Conservation (phyloP, 305 asterid genomes). For the Fraxinus albicans region DNA sequence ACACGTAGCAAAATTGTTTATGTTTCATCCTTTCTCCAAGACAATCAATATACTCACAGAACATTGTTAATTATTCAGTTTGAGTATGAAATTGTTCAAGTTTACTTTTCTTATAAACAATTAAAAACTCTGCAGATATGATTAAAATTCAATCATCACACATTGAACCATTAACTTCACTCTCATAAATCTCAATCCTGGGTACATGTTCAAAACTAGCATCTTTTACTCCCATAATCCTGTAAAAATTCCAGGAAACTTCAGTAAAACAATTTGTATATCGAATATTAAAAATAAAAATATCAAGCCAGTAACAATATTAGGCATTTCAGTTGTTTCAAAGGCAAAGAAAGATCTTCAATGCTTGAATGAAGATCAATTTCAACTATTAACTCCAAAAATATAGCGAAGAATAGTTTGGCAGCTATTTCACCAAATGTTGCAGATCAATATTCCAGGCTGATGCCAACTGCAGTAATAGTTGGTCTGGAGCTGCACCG, state of each 20-base stretch:
- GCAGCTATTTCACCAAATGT: slow-evolving; percentile 57
- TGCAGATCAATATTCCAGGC: slow-evolving; percentile 88
- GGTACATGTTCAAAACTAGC: neutral
- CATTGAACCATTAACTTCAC: neutral
- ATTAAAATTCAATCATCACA: slow-evolving; percentile 29
- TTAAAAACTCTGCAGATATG: slow-evolving; percentile 13
- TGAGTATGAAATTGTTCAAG: neutral
- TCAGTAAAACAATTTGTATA: neutral
- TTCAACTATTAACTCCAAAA: slow-evolving; percentile 10
- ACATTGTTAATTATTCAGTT: neutral
- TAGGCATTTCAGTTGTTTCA: neutral
- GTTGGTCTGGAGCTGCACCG: slow-evolving; percentile 80
- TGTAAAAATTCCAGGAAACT: neutral
- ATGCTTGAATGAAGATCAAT: neutral
- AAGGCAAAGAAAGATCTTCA: neutral
- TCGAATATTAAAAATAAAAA: neutral
- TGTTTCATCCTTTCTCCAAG: neutral
- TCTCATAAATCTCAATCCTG: neutral
- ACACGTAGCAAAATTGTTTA: neutral
- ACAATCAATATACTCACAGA: neutral
- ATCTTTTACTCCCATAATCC: neutral
- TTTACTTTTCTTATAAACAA: neutral
- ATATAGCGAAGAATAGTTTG: slow-evolving; percentile 9
- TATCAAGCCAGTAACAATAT: neutral
- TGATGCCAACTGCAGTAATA: slow-evolving; percentile 75